Evolutionary conservation across 495 filamentous ascomycete genomes (phyloP).

Genomic region (Trichoderma reesei): DNA sequence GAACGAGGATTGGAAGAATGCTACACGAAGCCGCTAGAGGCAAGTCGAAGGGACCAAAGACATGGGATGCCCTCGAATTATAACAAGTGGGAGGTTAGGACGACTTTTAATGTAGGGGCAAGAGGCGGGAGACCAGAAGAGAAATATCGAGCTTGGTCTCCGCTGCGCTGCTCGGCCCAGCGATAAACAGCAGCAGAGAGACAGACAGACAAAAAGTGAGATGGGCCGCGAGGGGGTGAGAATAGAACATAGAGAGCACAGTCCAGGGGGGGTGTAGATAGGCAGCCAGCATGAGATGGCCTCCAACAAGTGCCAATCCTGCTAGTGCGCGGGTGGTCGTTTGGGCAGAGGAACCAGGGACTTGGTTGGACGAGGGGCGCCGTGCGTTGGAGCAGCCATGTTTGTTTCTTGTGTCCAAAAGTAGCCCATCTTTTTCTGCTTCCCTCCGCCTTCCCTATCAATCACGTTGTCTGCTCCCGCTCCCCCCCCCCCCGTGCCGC

Average conservation of each 20-base stretch:
- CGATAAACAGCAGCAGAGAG: neutral
- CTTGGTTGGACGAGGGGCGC: conserved; percentile 3
- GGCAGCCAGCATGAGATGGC: conserved; percentile 1
- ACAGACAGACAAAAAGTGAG: neutral
- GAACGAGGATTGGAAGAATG: conserved; percentile 3
- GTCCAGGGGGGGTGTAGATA: neutral
- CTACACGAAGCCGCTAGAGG: conserved; percentile 5
- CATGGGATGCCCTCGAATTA: conserved; percentile 8
- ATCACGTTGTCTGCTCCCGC: neutral
- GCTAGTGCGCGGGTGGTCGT: conserved; percentile 7
- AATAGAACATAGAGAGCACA: neutral
- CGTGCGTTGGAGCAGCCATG: conserved; percentile 2
- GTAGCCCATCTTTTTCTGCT: neutral
- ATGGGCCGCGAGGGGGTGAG: neutral
- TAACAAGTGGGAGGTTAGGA: conserved; percentile 4
- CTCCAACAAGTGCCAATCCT: conserved; percentile 7
- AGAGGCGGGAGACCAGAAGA: neutral
- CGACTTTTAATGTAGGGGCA: conserved; percentile 2
- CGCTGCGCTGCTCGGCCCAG: conserved; percentile 3
- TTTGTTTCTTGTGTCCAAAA: conserved; percentile 6
- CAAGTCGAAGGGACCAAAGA: conserved; percentile 6
- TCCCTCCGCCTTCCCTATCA: neutral
- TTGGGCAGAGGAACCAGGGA: neutral
- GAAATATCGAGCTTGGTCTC: neutral
- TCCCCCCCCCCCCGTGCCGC: neutral